Evolutionary conservation across 2,329 filamentous ascomycete genomes (phyloP), one percentile per base, ranked within the genome.

Genomic region (Epichloe festucae): DNA sequence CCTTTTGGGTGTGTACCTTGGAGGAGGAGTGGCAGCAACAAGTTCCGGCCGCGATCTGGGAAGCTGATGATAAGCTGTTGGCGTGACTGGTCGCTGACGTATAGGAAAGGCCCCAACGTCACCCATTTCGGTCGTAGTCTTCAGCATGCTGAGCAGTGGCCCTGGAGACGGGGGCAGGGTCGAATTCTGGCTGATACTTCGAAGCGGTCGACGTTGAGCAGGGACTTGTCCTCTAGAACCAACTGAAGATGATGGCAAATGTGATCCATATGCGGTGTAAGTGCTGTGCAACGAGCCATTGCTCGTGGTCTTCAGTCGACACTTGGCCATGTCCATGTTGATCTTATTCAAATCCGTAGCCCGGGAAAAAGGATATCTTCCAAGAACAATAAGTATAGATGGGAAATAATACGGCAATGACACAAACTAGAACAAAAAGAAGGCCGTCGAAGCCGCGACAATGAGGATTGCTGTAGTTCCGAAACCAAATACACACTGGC

Each of bases 51-150:
- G 63, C 36, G 59, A 52, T 17, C 63, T 63, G 53, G 62, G 56
- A 12, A 56, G 55, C 6, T 60, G 59, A 39, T 63, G 61, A 48
- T 63, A 63, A 1, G 48, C 38, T 7, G 63, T 59, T 11, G 63
- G 62, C 5, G 65, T 64, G 12, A 68, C 65, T 10, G 54, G 35
- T 39, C 55, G 49, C 3, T 59, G 57, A 38, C 58, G 72, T 57
- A 80, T 78, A 49, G 76, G 79, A 62, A 82, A 82, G 48, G 77
- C 65, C 4, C 78, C 79, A 56, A 81, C 79, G 57, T 84, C 78
- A n/a, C 80, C 79, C 8, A 79, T 81, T 60, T 84, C 81, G 1
- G 79, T 83, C 1, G 77, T 82, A 3, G 76, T 83, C 65, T 78
- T 83, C 53, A 84, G 68, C 80, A 84, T 82, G 62, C 78, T 76